phyloP scores from a whole-genome alignment of 352 stramenopile genomes.

The Blastocystis sp. region DNA sequence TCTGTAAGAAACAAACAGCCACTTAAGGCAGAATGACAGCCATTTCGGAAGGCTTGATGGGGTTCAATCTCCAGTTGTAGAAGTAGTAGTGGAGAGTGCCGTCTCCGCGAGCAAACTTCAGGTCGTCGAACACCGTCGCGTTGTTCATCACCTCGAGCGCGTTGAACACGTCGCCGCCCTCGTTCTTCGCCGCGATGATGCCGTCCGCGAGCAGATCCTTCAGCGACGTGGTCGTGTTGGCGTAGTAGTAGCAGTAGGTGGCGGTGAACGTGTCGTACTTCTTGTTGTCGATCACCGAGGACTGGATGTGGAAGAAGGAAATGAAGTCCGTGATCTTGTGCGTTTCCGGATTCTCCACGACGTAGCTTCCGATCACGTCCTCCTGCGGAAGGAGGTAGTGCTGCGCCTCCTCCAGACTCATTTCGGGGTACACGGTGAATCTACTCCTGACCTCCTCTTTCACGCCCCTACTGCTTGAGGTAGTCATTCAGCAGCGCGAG shows the following conservation, averaged over 20 bases:
- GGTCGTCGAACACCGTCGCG: conserved; percentile 81
- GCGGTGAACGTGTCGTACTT: conserved; percentile 94
- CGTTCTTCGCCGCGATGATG: conserved; percentile 83
- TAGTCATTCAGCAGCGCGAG: conserved; percentile 82
- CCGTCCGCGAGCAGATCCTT: conserved; percentile 85
- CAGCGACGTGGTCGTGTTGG: conserved; percentile 79
- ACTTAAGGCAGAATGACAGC: conserved; percentile 86
- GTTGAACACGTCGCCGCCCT: conserved; percentile 89
- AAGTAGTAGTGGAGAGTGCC: conserved; percentile 91
- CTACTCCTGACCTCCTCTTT: conserved; percentile 11
- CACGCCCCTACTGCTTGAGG: conserved; percentile 79
- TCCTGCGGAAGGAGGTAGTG: conserved; percentile 95
- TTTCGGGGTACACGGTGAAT: conserved; percentile 85
- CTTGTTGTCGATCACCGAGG: conserved; percentile 89
- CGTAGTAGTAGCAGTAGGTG: conserved; percentile 99
- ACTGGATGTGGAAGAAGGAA: conserved; percentile 96
- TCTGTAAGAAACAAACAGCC: background rate
- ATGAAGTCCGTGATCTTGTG: conserved; percentile 89
- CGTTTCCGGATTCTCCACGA: conserved; percentile 78
- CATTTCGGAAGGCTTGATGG: conserved; percentile 84
- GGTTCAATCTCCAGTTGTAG: conserved; percentile 88
- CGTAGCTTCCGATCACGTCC: conserved; percentile 92
- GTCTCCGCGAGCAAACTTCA: conserved; percentile 90
- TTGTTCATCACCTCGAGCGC: conserved; percentile 91
- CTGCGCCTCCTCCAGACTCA: conserved; percentile 86